phyloP scores from a whole-genome alignment of 208 protist genomes.

The Trypanosoma platydactyli region DNA sequence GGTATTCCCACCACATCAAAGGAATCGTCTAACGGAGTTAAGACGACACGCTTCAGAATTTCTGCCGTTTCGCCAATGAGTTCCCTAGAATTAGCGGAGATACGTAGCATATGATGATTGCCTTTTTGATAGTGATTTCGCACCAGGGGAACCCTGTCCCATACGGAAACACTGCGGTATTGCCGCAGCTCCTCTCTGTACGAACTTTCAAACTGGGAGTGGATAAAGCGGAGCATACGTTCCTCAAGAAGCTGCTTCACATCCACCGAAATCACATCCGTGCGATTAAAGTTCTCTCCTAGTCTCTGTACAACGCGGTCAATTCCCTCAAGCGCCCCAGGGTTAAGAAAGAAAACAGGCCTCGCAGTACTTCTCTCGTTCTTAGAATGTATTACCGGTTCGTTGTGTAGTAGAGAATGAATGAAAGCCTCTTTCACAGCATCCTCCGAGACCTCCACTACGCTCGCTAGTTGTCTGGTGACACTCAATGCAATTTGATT shows the following conservation, averaged over 20 bases:
- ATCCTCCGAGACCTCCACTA: conserved; percentile 71
- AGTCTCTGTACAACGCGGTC: conserved; percentile 70
- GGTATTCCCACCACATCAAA: conserved; percentile 80
- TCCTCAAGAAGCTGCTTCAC: conserved; percentile 56
- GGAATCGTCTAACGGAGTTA: conserved; percentile 74
- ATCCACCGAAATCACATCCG: conserved; percentile 57
- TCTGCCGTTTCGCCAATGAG: conserved; percentile 48
- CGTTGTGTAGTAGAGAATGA: conserved; percentile 44
- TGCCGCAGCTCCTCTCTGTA: conserved; percentile 68
- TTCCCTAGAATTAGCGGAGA: conserved; percentile 42
- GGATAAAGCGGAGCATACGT: conserved; percentile 36
- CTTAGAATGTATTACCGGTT: not conserved
- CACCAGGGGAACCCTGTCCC: conserved; percentile 24
- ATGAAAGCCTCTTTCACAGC: conserved; percentile 70
- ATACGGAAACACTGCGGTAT: conserved; percentile 24
- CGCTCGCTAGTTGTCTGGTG: conserved; percentile 48
- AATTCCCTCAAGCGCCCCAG: conserved; percentile 55
- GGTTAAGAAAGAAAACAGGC: conserved; percentile 53
- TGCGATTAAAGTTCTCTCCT: conserved; percentile 80
- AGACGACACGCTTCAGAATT: conserved; percentile 54
- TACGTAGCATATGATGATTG: conserved; percentile 55
- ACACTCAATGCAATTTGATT: conserved; percentile 46
- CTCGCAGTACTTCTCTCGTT: conserved; percentile 2
- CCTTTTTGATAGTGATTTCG: conserved; percentile 81
- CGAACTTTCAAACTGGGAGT: conserved; percentile 50